Evolutionary conservation across 306 rosid species (phyloP).

Genomic region (Cicer yamashitae): DNA sequence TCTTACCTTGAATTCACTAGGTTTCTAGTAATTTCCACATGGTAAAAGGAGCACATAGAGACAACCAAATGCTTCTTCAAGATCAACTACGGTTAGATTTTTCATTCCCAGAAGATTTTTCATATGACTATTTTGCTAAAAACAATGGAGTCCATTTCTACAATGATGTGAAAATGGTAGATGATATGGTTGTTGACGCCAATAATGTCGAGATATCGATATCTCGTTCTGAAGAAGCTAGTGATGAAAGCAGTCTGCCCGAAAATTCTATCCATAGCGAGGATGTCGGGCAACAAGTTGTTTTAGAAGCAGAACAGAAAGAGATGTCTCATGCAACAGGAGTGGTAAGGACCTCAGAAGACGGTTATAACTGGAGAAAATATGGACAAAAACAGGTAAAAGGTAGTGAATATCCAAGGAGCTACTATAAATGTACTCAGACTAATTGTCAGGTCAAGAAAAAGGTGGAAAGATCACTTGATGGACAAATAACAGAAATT

Average conservation of each 20-base stretch:
- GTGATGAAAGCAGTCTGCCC: slow-evolving; percentile 47
- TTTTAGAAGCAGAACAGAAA: slow-evolving; percentile 58
- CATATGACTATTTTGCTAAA: slow-evolving; percentile 44
- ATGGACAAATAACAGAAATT: slow-evolving; percentile 90
- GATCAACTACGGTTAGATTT: slow-evolving; percentile 55
- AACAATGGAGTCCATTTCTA: slow-evolving; percentile 51
- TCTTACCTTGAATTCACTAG: slow-evolving; percentile 41
- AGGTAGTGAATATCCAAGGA: slow-evolving; percentile 92
- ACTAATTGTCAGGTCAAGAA: slow-evolving; percentile 87
- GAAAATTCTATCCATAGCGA: slow-evolving; percentile 47
- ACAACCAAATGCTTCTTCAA: slow-evolving; percentile 47
- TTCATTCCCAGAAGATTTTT: slow-evolving; percentile 62
- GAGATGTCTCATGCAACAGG: slow-evolving; percentile 53
- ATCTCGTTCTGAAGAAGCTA: slow-evolving; percentile 50
- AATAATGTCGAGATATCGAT: slow-evolving; percentile 47
- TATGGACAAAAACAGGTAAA: slow-evolving; percentile 96
- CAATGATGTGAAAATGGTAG: slow-evolving; percentile 44
- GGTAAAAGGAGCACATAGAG: slow-evolving; percentile 55
- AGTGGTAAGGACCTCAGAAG: slow-evolving; percentile 65
- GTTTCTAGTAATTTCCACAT: slow-evolving; percentile 44
- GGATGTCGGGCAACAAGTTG: slow-evolving; percentile 45
- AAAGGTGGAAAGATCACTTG: slow-evolving; percentile 88
- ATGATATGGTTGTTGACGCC: slow-evolving; percentile 39
- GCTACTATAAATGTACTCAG: slow-evolving; percentile 87
- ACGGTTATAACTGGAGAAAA: slow-evolving; percentile 95